Conservation (phyloP, 2,329 filamentous ascomycete genomes). For the Xylogone sp. region DNA sequence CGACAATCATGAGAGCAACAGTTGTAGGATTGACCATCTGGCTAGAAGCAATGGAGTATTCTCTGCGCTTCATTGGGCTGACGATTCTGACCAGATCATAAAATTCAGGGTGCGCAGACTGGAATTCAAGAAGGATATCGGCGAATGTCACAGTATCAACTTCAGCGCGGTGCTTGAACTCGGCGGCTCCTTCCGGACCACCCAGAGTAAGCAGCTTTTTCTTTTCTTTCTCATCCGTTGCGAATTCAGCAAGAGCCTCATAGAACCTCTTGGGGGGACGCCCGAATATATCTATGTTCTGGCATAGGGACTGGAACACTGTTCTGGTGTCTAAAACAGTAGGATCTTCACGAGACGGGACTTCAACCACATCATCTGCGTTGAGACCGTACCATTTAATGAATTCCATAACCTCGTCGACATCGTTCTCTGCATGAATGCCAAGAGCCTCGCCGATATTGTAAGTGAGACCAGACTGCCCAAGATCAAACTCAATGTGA, state of each 20-base stretch:
- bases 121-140: slow-evolving; percentile 85
- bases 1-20: slow-evolving; percentile 95
- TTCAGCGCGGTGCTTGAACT: slow-evolving; percentile 90
- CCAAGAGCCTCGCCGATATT: slow-evolving; percentile 96
- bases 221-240: slow-evolving; percentile 77
- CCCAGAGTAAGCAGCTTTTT: slow-evolving; percentile 73
- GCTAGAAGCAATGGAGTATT: slow-evolving; percentile 98
- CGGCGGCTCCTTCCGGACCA: slow-evolving; percentile 73
- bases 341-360: slow-evolving; percentile 77
- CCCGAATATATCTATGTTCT: slow-evolving; percentile 96
- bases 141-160: slow-evolving; percentile 89
- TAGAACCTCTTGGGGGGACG: slow-evolving; percentile 98
- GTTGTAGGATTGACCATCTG: slow-evolving; percentile 88
- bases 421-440: slow-evolving; percentile 92
- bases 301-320: slow-evolving; percentile 83
- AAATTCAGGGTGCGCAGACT: slow-evolving; percentile 83
- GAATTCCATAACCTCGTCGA: slow-evolving; percentile 73
- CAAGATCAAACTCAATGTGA: slow-evolving; percentile 98
- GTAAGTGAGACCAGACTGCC: slow-evolving; percentile 86
- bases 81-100: slow-evolving; percentile 86
- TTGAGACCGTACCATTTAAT: slow-evolving; percentile 87
- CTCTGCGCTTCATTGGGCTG: slow-evolving; percentile 86
- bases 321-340: slow-evolving; percentile 79
- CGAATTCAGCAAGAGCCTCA: slow-evolving; percentile 83
- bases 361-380: slow-evolving; percentile 80